Base-by-base conservation (phyloP, 139 green algal species). In the Asterochloris sp. region DNA sequence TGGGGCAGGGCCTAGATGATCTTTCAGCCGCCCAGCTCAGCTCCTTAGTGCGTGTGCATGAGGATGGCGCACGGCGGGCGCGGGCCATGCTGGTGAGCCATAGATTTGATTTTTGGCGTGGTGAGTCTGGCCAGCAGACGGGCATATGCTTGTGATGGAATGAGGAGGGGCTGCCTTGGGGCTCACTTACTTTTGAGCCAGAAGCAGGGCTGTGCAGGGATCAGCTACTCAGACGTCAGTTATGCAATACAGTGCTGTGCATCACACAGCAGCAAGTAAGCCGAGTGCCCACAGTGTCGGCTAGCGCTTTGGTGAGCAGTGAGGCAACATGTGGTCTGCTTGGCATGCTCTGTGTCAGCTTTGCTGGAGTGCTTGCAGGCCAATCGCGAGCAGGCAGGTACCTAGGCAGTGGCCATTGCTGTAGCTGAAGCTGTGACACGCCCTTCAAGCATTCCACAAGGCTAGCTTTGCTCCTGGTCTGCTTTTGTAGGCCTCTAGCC, bases 21-120 rank as follows among this genome's bases (percentile, higher is more conserved):
- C 69, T 90, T 21, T 73, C 76, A 10, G 67, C 85, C 9, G 76
- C 62, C 63, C 86, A 92, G 74, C 79, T 92, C 69, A 80, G 91
- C 17, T 85, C 84, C 26, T 78, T 92, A n/a, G 87, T 78, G 24
- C 68, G 80, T 13, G 83, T 91, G 13, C 88, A 92, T 29, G 85
- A 92, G 75, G 38, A 71, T 15, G 67, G 64, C 47, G 47, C 82
- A 11, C 66, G 66, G 29, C 76, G 75, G 23, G 60, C 73, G 11
- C 75, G 60, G 29, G 54, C 76, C 27, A 73, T 82, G 38, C 76
- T 78, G 82, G 82, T 85, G 14, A 76, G 38, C 17, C 13, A 29
- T 29, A 19, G 69, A 17, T 47, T 10, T 69, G 15, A 15, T 66
- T 1, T 68, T 9, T 61, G 21, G 47, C 15, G 6, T 47, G 26